Evolutionary conservation across 2,329 filamentous ascomycete genomes (phyloP), one percentile per base, ranked within the genome.

Genomic region (Diplodia corticola): DNA sequence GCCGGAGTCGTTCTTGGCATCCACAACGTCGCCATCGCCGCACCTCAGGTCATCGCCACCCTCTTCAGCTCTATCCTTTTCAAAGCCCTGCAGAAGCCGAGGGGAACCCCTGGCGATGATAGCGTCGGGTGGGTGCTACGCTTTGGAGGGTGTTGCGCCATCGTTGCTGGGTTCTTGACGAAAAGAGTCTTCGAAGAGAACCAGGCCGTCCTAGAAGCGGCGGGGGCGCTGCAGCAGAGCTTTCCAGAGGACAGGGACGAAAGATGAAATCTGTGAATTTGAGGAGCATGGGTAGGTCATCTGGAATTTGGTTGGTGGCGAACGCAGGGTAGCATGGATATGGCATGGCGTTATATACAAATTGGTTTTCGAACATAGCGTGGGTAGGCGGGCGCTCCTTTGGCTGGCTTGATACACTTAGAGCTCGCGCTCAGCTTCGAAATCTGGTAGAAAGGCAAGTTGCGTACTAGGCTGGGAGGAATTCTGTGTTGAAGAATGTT

Each of bases 11-110:
- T 98, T 51, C 85, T 98, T 2, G 94, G 94, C 9, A 93, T 98
- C 64, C 94, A 98, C 82, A 98, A 98, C 77, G 94, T 98, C 80
- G 90, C 93, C 17, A 91, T 98, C 71, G 92, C 93, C 0, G 89
- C 92, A 5, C 94, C 94, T 1, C 94, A 98, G 76, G 93, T 97
- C 68, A 85, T 97, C 64, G 93, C 94, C 12, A 97, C 93, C 5
- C 80, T 97, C 30, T 88, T 91, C 26, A 94, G 91, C 67, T 93
- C 90, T 73, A 82, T 90, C 67, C 91, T 98, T 69, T 98, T 98
- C 81, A 89, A 88, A 74, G 81, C 89, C 48, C 85, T 94, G 73
- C 93, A 98, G 80, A 97, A 96, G 78, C 92, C 92, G 0, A 85
- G 94, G 69, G 93, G 93, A 4, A 86, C 85, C 4, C 90, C 92